These are phyloP conservation scores for Trichoderma polysporum DNA, from an alignment of 2,329 filamentous ascomycete species.

Conservation along the genomic window DNA sequence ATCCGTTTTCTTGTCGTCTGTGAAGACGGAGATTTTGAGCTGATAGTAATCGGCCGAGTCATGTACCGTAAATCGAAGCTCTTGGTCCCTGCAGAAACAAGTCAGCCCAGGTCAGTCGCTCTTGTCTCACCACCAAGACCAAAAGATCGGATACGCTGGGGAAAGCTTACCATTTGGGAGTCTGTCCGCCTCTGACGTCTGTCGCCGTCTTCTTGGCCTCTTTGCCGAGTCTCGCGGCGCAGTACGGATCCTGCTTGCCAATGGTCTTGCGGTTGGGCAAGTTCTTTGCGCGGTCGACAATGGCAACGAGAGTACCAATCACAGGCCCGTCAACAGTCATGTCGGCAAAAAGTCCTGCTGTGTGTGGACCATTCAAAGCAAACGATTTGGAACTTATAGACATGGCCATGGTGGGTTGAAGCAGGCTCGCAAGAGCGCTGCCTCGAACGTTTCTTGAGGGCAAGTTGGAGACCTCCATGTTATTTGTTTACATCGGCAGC, in stretches of 20 bases:
- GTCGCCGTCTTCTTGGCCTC: slow-evolving; percentile 97
- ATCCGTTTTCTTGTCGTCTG: slow-evolving; percentile 97
- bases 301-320: slow-evolving; percentile 88
- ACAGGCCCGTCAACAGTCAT: slow-evolving; percentile 89
- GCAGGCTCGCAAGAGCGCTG: slow-evolving; percentile 19
- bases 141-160: not conserved
- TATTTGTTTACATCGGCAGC: slow-evolving; percentile 24
- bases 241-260: slow-evolving; percentile 98
- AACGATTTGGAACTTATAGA: slow-evolving; percentile 54
- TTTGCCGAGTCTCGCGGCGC: slow-evolving; percentile 88
- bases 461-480: slow-evolving; percentile 10
- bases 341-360: slow-evolving; percentile 90
- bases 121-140: not conserved
- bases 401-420: slow-evolving; percentile 40
- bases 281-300: slow-evolving; percentile 95
- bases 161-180: slow-evolving; percentile 76
- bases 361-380: slow-evolving; percentile 67
- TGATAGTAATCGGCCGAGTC: slow-evolving; percentile 96
- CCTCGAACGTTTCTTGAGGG: slow-evolving; percentile 1
- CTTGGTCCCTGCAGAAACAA: slow-evolving; percentile 74
- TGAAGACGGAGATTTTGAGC: slow-evolving; percentile 93
- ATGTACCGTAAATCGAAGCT: slow-evolving; percentile 92
- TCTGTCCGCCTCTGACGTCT: slow-evolving; percentile 91
- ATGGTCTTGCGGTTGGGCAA: slow-evolving; percentile 95
- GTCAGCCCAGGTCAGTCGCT: not conserved